Conservation (phyloP, 345 rosid species). For the Eucalyptus grandis region DNA sequence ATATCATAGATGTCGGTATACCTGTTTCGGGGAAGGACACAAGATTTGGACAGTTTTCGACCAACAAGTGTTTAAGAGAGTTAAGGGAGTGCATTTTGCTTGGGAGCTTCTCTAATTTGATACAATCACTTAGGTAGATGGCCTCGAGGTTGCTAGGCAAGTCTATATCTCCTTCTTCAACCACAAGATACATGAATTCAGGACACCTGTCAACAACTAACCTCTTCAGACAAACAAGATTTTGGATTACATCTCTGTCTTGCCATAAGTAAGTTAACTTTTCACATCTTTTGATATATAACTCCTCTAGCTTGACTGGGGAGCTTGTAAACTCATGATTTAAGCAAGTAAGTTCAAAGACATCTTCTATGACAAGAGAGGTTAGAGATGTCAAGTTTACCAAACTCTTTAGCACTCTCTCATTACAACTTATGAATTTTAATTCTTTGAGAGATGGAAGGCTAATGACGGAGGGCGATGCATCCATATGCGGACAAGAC, state of each 20-base stretch:
- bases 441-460: neutral
- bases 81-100: neutral
- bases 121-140: fast-evolving
- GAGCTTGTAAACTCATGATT: neutral
- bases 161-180: neutral
- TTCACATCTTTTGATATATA: neutral
- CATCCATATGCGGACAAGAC: fast-evolving
- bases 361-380: neutral
- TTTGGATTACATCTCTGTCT: neutral
- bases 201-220: fast-evolving
- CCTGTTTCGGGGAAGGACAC: neutral
- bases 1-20: neutral
- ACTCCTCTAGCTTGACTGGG: neutral
- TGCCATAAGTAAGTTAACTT: neutral
- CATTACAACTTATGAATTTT: neutral
- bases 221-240: neutral
- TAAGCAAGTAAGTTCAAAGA: neutral
- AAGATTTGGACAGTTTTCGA: fast-evolving
- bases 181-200: neutral
- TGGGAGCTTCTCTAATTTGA: neutral
- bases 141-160: neutral
- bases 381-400: neutral
- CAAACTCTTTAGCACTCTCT: neutral
- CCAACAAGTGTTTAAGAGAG: neutral
- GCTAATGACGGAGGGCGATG: neutral